Conservation (phyloP, 306 rosid species). For the Quercus aquifolioides region DNA sequence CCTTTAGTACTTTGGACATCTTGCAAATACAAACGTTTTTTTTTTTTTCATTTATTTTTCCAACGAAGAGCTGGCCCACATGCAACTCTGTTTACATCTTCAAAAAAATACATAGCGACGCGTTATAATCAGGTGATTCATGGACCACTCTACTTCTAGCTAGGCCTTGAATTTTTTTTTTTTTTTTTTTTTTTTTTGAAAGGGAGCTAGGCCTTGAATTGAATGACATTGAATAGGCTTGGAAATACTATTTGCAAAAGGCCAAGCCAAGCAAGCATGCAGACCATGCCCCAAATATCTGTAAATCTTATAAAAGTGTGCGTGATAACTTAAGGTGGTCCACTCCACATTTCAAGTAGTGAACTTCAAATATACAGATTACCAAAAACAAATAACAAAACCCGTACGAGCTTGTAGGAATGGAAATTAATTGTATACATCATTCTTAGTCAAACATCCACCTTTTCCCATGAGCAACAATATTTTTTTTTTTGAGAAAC, state of each 20-base stretch:
- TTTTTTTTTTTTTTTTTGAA: too few relatives aligned
- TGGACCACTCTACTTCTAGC: conserved; percentile 54
- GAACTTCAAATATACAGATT: conserved; percentile 1
- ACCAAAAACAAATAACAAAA: background rate
- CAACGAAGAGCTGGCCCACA: background rate
- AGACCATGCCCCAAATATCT: conserved; percentile 34
- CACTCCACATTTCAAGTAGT: conserved; percentile 26
- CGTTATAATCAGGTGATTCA: conserved; percentile 56
- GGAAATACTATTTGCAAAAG: conserved; percentile 26
- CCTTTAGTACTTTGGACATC: background rate
- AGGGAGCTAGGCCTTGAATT: conserved; percentile 35
- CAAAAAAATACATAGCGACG: conserved; percentile 30
- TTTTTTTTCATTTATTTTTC: background rate
- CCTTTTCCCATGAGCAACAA: background rate
- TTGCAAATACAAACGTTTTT: background rate
- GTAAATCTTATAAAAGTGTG: conserved; percentile 25
- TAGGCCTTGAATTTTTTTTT: conserved; percentile 39
- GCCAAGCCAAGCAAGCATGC: conserved; percentile 45
- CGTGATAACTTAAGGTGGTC: conserved; percentile 48
- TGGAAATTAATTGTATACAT: background rate
- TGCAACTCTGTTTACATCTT: background rate
- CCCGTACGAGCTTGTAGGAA: background rate
- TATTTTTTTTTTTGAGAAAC: too few relatives aligned
- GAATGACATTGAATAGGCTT: conserved; percentile 32
- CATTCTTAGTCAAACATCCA: background rate